Conservation (phyloP, 2,329 filamentous ascomycete genomes). For the Fusarium sp. region DNA sequence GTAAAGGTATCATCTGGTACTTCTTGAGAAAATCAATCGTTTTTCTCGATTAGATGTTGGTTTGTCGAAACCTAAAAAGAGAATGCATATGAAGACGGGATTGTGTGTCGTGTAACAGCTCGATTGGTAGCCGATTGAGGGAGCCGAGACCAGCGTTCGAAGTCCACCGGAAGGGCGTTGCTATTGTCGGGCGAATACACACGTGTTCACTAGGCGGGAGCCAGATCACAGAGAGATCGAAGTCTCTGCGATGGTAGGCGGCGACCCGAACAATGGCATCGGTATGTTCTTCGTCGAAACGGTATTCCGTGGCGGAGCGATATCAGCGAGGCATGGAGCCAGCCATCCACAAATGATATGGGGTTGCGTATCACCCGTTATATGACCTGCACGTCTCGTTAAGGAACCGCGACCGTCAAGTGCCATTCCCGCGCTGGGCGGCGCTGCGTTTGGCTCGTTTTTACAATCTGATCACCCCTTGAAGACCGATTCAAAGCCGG, state of each 20-base stretch:
- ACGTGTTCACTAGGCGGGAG: neutral
- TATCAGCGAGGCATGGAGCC: neutral
- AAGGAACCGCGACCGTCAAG: too few relatives aligned
- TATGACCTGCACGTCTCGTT: too few relatives aligned
- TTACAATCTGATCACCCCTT: too few relatives aligned
- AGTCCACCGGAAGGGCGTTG: neutral
- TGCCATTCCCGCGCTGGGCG: too few relatives aligned
- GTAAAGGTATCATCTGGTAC: constrained; percentile 45
- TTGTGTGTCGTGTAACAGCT: constrained; percentile 39
- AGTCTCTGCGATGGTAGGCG: neutral
- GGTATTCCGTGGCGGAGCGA: neutral
- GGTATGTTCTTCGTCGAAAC: neutral
- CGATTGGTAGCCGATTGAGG: neutral
- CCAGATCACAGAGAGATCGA: neutral
- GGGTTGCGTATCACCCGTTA: too few relatives aligned
- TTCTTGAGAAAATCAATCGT: constrained; percentile 46
- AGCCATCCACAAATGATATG: too few relatives aligned
- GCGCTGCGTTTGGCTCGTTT: too few relatives aligned
- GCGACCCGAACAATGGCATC: neutral
- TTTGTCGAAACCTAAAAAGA: constrained; percentile 51
- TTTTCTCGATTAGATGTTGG: constrained; percentile 46
- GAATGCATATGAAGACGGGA: constrained; percentile 49
- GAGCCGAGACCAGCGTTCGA: accelerated
- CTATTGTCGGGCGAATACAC: neutral
- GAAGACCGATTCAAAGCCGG: too few relatives aligned